Base-by-base conservation (phyloP, 2,329 filamentous ascomycete genomes). In the Aulographum hederae region DNA sequence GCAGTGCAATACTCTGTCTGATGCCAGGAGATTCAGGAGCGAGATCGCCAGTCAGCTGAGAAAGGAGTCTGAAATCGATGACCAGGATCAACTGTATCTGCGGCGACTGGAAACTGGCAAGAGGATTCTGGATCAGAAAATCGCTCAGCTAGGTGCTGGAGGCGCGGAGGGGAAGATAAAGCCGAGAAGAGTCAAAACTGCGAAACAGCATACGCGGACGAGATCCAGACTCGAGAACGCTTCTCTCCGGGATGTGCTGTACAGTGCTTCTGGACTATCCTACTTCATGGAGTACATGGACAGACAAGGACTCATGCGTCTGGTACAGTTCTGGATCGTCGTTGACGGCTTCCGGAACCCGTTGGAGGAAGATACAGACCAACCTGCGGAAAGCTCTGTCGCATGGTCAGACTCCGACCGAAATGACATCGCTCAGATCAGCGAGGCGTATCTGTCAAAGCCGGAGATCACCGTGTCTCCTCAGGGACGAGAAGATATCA, bases 251-350 rank as follows among this genome's bases (percentile, higher is more conserved):
- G 84, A 95, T 40, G 65, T 98, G n/a, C 63, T 98, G 35, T 78
- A 85, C 41, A 84, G 91, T 51, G 71, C 89, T 2, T 78, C 86
- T 1, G 86, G 82, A 1, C 63, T 98, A 6, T 95, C 89, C 2
- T 98, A 93, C 50, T 95, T 98, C 57, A 98, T 98, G 89, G 89
- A 98, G 50, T 95, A 84, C 46, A 98, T 98, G 89, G 89, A 98
- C 50, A 74, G 89, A 26, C 78, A 85, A 48, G 67, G 69, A 12
- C 63, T 86, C 17, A 86, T 95, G 76, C 69, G 78, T 11, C 59
- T 94, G 29, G 85, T 98, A 4, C 89, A 98, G 46, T 98, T 95
- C 52, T 98, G 86, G 84, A 74, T 98, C 26, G 89, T 95, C 3
- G 89, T 95, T 4, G 89, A 98, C 54, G 86, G 89, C 0, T 82